A percentile compares a stretch with the other conserved stretches of the same genome.
Conservation (phyloP, 1,284 basidiomycete species). For the Austroboletus olivaceoglutinosus region DNA sequence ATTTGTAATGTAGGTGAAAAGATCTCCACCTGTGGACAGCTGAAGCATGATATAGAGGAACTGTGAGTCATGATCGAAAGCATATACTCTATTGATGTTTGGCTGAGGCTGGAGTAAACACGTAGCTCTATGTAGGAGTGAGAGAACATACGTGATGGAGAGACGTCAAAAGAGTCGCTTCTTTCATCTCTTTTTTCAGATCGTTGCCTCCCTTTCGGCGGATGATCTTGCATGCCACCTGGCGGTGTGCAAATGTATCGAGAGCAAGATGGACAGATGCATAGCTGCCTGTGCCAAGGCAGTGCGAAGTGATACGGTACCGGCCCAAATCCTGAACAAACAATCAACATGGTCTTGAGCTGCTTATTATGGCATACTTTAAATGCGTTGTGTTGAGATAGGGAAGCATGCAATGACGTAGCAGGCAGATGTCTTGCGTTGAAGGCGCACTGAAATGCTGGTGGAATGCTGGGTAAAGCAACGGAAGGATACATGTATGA, state of each 20-base stretch:
- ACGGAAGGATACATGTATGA: conserved; percentile 6
- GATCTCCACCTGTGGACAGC: conserved; percentile 82
- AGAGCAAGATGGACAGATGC: conserved; percentile 77
- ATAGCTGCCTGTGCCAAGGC: conserved; percentile 77
- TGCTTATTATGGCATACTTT: conserved; percentile 42
- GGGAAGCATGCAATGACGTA: conserved; percentile 55
- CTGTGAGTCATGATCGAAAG: conserved; percentile 60
- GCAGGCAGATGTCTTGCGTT: conserved; percentile 50
- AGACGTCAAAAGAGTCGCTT: conserved; percentile 68
- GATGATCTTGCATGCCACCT: conserved; percentile 84
- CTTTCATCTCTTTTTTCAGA: conserved; percentile 65
- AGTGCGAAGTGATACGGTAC: conserved; percentile 70
- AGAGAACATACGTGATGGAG: conserved; percentile 60
- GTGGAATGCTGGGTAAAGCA: background rate
- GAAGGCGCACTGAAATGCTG: conserved; percentile 70
- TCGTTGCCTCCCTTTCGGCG: conserved; percentile 56
- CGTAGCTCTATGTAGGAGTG: background rate
- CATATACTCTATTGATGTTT: conserved; percentile 76
- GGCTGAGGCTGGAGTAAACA: conserved; percentile 46
- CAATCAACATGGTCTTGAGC: conserved; percentile 2
- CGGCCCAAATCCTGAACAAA: conserved; percentile 50
- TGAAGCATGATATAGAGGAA: conserved; percentile 84
- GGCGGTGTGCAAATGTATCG: conserved; percentile 57
- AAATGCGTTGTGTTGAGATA: conserved; percentile 48
- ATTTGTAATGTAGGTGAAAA: conserved; percentile 80